Conservation (phyloP, 352 stramenopile genomes). For the Phytophthora ohioensis region DNA sequence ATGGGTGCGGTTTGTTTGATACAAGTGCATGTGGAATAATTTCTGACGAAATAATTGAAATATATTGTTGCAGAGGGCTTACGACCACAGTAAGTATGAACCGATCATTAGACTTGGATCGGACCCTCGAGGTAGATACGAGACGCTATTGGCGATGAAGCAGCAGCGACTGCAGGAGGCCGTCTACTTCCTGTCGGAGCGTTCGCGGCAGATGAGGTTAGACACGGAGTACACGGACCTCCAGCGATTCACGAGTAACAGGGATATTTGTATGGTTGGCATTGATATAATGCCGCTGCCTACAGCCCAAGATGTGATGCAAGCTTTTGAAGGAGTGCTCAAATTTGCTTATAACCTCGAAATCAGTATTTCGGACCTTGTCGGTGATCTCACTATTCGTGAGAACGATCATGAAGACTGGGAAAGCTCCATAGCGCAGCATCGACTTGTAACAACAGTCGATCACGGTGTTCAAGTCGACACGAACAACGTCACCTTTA, state of each 20-base stretch:
- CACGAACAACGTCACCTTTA: slow-evolving; percentile 52
- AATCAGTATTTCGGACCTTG: slow-evolving; percentile 48
- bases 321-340: slow-evolving; percentile 51
- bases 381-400: slow-evolving; percentile 52
- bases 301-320: slow-evolving; percentile 30
- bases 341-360: slow-evolving; percentile 60
- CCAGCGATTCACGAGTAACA: slow-evolving; percentile 48
- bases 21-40: background rate
- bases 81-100: slow-evolving; percentile 43
- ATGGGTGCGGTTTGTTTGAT: background rate
- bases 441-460: slow-evolving; percentile 47
- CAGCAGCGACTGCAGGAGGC: slow-evolving; percentile 49
- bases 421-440: slow-evolving; percentile 42
- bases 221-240: slow-evolving; percentile 46
- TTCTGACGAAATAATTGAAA: background rate
- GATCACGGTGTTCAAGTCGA: slow-evolving; percentile 38
- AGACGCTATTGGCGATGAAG: slow-evolving; percentile 49
- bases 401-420: slow-evolving; percentile 50
- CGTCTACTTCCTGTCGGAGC: slow-evolving; percentile 46
- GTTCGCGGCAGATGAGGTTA: slow-evolving; percentile 42
- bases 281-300: slow-evolving; percentile 63
- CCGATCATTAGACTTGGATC: slow-evolving; percentile 43
- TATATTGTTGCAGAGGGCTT: slow-evolving; percentile 29
- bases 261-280: slow-evolving; percentile 42
- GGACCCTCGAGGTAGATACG: slow-evolving; percentile 33